Base-by-base conservation (phyloP, 768 basidiomycete genomes). In the Macrolepiota albuminosa region DNA sequence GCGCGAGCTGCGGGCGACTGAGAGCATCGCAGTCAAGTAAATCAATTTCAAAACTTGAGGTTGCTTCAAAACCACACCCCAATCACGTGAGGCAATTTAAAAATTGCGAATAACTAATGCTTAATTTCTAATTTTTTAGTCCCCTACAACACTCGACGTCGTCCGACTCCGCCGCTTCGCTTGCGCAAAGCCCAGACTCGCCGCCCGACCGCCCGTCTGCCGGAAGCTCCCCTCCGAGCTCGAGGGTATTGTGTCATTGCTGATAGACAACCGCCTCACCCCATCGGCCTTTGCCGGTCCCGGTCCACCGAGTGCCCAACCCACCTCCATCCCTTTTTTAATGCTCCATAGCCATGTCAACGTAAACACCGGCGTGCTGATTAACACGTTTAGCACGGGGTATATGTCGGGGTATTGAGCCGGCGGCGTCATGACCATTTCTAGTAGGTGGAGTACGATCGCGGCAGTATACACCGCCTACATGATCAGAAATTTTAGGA, bases 271-370 rank as follows among this genome's bases (percentile, higher is more conserved):
- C 40, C 63, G 55, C 26, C 64, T 48, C 29, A 21, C 48, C 53
- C 26, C 55, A 18, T 51, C 58, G n/a, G 54, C 34, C 54, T 59
- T 66, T 14, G 46, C 58, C 21, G 57, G 55, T 47, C 65, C 74
- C 21, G 85, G 72, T 0, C 88, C 88, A 5, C 84, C 82, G 10
- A 91, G 69, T 13, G 88, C 90, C 95, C 94, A 96, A 9, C 84
- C 77, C 40, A 87, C 86, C 66, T 95, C 87, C 26, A 94, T 69
- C 24, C 89, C 83, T 50, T 89, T 86, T 64, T 87, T 88, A 70
- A 93, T 85, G 53, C 90, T 91, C 93, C 93, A 97, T 16, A 94
- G 67, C 91, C 91, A 98, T n/a, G 83, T 78, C 33, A 92, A 70
- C 7, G 78, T 82, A 69, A 98, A 96, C 18, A 96, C 84, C 1